phyloP scores from a whole-genome alignment of 768 basidiomycete species.

The Tubosaeta brunneosetosa region DNA sequence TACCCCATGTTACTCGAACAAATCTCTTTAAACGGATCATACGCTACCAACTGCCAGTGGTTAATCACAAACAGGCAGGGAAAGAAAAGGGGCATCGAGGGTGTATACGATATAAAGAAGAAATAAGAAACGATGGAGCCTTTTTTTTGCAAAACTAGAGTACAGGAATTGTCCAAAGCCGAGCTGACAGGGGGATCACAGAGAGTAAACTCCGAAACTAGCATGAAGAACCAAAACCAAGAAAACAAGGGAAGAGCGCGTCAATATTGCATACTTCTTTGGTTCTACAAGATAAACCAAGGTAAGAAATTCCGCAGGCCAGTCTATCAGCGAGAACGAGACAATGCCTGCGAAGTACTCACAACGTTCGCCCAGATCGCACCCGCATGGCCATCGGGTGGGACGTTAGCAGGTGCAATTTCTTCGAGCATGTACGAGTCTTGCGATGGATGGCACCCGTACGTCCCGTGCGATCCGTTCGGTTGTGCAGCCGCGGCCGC shows the following conservation, averaged over 20 bases:
- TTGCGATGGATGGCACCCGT: slow-evolving; percentile 51
- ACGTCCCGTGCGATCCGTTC: slow-evolving; percentile 45
- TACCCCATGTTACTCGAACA: no score
- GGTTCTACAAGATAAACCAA: slow-evolving; percentile 14
- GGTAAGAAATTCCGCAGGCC: slow-evolving; percentile 3
- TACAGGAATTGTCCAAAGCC: slow-evolving; percentile 19
- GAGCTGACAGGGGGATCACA: not conserved
- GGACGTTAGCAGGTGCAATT: slow-evolving; percentile 39
- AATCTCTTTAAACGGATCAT: slow-evolving; percentile 7
- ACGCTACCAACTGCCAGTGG: slow-evolving; percentile 4
- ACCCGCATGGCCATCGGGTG: slow-evolving; percentile 29
- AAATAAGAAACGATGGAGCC: slow-evolving; percentile 26
- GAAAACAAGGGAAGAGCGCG: not conserved
- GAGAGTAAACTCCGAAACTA: slow-evolving; percentile 1
- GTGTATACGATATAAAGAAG: slow-evolving; percentile 32
- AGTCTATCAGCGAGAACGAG: slow-evolving; percentile 31
- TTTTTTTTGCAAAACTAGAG: slow-evolving; percentile 14
- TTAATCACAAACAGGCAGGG: slow-evolving; percentile 5
- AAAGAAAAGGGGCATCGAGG: not conserved
- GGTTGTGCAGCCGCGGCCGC: slow-evolving; percentile 56
- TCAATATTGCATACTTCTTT: slow-evolving; percentile 24
- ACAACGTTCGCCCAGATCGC: slow-evolving; percentile 45
- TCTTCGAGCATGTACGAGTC: slow-evolving; percentile 71
- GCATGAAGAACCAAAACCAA: slow-evolving; percentile 2
- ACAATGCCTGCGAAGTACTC: slow-evolving; percentile 29